Conservation (phyloP, 106 monocot genomes). For the Xerophyta viscosa region DNA sequence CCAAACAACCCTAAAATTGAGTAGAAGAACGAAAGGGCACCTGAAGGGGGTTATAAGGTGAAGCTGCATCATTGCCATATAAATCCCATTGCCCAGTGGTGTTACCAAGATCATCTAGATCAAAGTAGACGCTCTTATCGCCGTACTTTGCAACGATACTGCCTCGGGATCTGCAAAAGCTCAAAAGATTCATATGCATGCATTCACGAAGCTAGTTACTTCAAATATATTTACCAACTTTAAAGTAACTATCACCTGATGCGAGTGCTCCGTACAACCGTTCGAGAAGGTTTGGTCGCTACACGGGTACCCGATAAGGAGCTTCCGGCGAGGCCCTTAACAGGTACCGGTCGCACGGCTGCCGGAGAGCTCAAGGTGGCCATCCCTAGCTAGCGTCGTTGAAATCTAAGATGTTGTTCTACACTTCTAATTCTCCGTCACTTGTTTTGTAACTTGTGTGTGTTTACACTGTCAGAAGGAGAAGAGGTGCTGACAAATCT, state of each 20-base stretch:
- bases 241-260: conserved; percentile 13
- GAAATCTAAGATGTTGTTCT: too few species aligned
- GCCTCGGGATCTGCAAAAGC: conserved; percentile 5
- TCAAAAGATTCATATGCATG: background rate
- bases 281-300: conserved; percentile 15
- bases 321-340: conserved; percentile 45
- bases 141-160: conserved; percentile 71
- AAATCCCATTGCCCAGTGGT: conserved; percentile 96
- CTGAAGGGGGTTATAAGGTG: conserved; percentile 89
- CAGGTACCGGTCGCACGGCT: conserved; percentile 26
- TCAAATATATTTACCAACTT: background rate
- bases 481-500: too few species aligned
- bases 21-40: conserved; percentile 15
- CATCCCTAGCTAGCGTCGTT: conserved; percentile 1
- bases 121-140: conserved; percentile 94
- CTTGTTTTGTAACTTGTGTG: too few species aligned
- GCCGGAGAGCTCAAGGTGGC: conserved; percentile 38
- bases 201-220: background rate
- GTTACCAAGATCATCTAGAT: conserved; percentile 82
- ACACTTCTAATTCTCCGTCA: too few species aligned
- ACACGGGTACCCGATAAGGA: conserved; percentile 33
- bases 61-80: conserved; percentile 90
- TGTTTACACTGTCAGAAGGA: too few species aligned
- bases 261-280: conserved; percentile 4
- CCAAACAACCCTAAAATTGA: too few species aligned